Evolutionary conservation across 805 yeast genomes (phyloP).

Genomic region (Wickerhamiella nectarea): DNA sequence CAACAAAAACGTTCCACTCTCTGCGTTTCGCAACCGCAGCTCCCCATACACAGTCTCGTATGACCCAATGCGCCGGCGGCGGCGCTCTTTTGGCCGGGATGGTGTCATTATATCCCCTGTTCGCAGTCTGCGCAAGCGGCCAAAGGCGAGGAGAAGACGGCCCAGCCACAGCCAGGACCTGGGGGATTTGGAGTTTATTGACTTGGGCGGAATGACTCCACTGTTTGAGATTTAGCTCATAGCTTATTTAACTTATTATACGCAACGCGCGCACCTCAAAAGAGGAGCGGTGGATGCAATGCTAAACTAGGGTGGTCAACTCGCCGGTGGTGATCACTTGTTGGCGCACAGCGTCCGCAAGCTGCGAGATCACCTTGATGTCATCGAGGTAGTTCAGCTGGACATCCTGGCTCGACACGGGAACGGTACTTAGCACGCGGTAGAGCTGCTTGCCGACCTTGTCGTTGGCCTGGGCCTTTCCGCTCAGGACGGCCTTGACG

Average conservation of each 20-base stretch:
- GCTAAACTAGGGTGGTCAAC: constrained; percentile 47
- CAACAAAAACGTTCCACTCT: constrained; percentile 48
- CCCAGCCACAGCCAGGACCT: constrained; percentile 17
- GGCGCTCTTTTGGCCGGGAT: constrained; percentile 13
- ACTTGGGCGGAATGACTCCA: constrained; percentile 26
- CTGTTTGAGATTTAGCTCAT: constrained; percentile 18
- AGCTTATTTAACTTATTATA: constrained; percentile 2
- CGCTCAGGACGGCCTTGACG: constrained; percentile 21
- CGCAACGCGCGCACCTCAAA: too few relatives aligned
- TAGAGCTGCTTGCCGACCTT: constrained; percentile 56
- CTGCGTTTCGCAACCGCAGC: constrained; percentile 82
- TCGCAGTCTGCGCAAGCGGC: constrained; percentile 15
- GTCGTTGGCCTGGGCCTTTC: constrained; percentile 19
- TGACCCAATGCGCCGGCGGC: constrained; percentile 15
- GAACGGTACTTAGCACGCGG: constrained; percentile 30
- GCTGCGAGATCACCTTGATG: constrained; percentile 64
- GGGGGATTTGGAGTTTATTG: constrained; percentile 17
- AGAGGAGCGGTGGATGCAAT: too few relatives aligned
- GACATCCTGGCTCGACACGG: constrained; percentile 38
- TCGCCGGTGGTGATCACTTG: constrained; percentile 70
- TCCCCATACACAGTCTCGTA: constrained; percentile 19
- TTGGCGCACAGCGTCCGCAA: constrained; percentile 71
- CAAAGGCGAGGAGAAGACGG: constrained; percentile 5
- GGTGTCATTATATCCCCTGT: constrained; percentile 23
- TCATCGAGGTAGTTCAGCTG: constrained; percentile 68